phyloP scores from a whole-genome alignment of 208 protist species.

The Acanthamoeba sp. region DNA sequence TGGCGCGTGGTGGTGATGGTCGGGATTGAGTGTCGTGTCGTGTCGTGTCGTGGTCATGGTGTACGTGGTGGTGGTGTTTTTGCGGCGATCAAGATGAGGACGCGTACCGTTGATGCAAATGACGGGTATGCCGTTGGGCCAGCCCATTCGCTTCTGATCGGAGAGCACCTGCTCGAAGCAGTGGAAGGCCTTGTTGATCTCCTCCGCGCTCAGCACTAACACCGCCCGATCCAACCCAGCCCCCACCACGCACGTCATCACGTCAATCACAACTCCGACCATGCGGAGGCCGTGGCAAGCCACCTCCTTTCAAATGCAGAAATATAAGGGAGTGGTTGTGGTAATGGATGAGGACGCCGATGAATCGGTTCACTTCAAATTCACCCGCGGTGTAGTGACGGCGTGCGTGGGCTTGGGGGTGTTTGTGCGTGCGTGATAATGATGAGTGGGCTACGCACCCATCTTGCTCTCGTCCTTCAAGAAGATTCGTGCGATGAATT shows the following conservation, averaged over 20 bases:
- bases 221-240: background rate
- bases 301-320: too few species aligned
- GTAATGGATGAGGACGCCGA: too few species aligned
- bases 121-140: constrained; percentile 63
- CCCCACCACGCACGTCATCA: too few species aligned
- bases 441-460: background rate
- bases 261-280: too few species aligned
- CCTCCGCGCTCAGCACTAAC: constrained; percentile 33
- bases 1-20: too few species aligned
- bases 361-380: too few species aligned
- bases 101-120: constrained; percentile 50
- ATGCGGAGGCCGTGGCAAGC: too few species aligned
- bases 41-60: too few species aligned
- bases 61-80: background rate
- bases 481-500: constrained; percentile 54
- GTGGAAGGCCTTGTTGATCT: constrained; percentile 57
- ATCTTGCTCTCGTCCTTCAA: constrained; percentile 28
- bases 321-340: too few species aligned
- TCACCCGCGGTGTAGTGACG: too few species aligned
- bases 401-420: too few species aligned
- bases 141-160: constrained; percentile 29
- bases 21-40: too few species aligned
- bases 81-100: background rate
- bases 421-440: background rate
- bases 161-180: constrained; percentile 59